Conservation (phyloP, 176 grass and related monocot species). For the Cenchrus americanus region DNA sequence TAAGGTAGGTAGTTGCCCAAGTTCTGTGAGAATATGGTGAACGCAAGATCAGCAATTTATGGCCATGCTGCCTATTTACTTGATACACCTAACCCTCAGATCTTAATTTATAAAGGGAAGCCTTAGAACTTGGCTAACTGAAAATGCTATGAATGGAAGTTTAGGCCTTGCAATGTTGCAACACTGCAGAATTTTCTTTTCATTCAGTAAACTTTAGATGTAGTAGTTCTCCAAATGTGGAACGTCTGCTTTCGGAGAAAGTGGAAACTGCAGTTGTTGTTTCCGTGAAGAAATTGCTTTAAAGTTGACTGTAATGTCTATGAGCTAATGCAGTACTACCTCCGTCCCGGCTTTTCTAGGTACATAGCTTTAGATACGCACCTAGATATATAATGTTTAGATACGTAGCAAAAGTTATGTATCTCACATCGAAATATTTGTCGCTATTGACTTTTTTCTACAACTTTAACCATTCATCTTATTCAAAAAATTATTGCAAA, state of each 20-base stretch:
- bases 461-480: too few species aligned
- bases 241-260: neutral
- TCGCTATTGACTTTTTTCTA: too few species aligned
- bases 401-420: too few species aligned
- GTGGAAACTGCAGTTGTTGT: neutral
- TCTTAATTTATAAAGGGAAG: neutral
- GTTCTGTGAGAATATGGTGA: neutral
- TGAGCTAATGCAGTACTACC: neutral
- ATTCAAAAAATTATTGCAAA: too few species aligned
- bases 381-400: too few species aligned
- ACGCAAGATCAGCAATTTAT: neutral
- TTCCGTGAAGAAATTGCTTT: constrained; percentile 3
- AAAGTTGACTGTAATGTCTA: neutral
- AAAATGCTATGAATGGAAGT: neutral
- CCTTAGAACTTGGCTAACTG: neutral
- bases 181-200: neutral
- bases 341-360: too few species aligned
- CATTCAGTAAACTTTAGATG: neutral
- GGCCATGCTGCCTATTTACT: neutral
- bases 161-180: neutral
- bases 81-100: neutral
- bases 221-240: neutral
- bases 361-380: too few species aligned
- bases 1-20: neutral
- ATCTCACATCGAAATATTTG: too few species aligned